Evolutionary conservation across 305 asterid genomes (phyloP).

Genomic region (Plantago lanceolata): DNA sequence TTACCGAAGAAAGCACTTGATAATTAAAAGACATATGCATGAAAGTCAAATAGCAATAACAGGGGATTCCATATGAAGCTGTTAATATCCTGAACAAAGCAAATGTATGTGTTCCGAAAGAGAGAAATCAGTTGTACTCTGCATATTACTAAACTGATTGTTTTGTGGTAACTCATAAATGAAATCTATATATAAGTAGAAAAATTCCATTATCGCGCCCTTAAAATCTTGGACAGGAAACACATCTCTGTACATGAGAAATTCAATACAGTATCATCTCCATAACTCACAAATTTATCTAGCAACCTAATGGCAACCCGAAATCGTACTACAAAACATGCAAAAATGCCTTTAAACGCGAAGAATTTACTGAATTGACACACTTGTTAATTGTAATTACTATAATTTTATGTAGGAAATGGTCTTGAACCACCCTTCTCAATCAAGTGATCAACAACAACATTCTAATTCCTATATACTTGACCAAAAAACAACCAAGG

Average conservation of each 20-base stretch:
- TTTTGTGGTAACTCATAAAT: too few species aligned
- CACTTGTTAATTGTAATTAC: too few species aligned
- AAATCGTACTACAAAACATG: too few species aligned
- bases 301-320: too few species aligned
- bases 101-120: too few species aligned
- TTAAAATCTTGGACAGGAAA: not conserved
- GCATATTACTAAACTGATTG: too few species aligned
- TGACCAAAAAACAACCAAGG: too few species aligned
- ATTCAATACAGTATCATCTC: not conserved
- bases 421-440: not conserved
- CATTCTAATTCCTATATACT: too few species aligned
- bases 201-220: not conserved
- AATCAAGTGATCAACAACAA: not conserved
- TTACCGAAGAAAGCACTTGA: slow-evolving; percentile 4
- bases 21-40: not conserved
- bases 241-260: not conserved
- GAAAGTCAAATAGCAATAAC: not conserved
- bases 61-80: not conserved
- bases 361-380: not conserved
- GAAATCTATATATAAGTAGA: not conserved
- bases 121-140: too few species aligned
- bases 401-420: too few species aligned
- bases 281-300: too few species aligned
- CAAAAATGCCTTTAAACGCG: too few species aligned
- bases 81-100: not conserved